Percentiles rank a stretch among this genome's conserved stretches.
These are phyloP conservation scores for Chalara sp. DNA, from an alignment of 2,329 filamentous ascomycete genomes.

Conservation along the genomic window DNA sequence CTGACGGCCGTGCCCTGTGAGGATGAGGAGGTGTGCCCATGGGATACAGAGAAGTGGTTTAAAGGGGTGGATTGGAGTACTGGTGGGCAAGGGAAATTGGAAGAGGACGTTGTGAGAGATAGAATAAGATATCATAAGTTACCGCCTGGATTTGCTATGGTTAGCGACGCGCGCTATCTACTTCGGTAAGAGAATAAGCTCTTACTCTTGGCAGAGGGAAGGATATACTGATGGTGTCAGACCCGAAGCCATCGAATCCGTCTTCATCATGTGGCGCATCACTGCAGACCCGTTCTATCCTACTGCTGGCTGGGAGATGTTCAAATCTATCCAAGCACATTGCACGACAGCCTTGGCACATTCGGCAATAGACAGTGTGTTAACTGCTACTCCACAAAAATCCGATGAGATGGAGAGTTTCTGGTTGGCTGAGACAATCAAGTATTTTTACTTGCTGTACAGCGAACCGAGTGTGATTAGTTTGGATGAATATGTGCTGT, in stretches of 20 bases:
- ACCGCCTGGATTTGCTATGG: slow-evolving; percentile 16
- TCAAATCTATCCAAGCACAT: slow-evolving; percentile 35
- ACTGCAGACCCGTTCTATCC: slow-evolving; percentile 27
- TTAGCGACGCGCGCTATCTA: slow-evolving; percentile 20
- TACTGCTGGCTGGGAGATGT: slow-evolving; percentile 42
- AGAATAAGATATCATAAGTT: slow-evolving; percentile 11
- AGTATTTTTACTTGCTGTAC: slow-evolving; percentile 53
- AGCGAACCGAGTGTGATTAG: slow-evolving; percentile 43
- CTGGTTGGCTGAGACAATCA: slow-evolving; percentile 60
- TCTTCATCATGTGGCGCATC: slow-evolving; percentile 49
- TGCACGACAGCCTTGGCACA: slow-evolving; percentile 36
- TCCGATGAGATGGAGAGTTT: slow-evolving; percentile 53
- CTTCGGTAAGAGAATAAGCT: slow-evolving; percentile 11
- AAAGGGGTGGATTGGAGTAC: slow-evolving; percentile 14
- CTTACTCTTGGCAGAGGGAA: slow-evolving; percentile 1
- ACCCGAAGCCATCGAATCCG: slow-evolving; percentile 62
- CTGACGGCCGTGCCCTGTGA: slow-evolving; percentile 33
- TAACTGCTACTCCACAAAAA: slow-evolving; percentile 14
- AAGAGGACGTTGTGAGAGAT: slow-evolving; percentile 8
- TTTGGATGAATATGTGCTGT: slow-evolving; percentile 54
- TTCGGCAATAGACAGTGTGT: slow-evolving; percentile 36
- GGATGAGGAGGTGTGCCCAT: slow-evolving; percentile 17
- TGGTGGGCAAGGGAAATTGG: neutral
- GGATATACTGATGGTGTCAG: slow-evolving; percentile 31
- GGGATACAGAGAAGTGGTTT: slow-evolving; percentile 45